phyloP scores from a whole-genome alignment of 805 yeast species.

The Candida namnaoensis region DNA sequence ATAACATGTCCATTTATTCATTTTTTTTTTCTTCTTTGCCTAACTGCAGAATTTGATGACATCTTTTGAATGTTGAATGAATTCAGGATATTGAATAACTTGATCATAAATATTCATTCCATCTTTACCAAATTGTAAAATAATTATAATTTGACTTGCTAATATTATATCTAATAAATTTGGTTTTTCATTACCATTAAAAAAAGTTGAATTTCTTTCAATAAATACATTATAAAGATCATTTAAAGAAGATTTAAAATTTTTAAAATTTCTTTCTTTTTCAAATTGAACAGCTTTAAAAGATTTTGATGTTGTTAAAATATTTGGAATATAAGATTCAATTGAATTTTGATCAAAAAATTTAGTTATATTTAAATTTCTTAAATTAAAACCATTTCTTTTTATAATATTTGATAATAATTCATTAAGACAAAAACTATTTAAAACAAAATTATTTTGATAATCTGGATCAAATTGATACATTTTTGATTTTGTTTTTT shows the following conservation, averaged over 20 bases:
- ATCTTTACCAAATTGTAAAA: constrained; percentile 10
- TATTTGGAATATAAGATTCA: constrained; percentile 1
- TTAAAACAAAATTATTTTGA: constrained; percentile 1
- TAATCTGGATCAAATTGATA: constrained; percentile 8
- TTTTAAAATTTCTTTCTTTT: constrained; percentile 9
- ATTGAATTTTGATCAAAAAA: constrained; percentile 2
- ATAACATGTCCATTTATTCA: no score
- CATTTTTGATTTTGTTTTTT: constrained; percentile 12
- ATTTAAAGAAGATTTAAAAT: constrained; percentile 14
- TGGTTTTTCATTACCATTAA: constrained; percentile 9
- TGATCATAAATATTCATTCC: constrained; percentile 1
- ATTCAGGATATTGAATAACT: constrained; percentile 3
- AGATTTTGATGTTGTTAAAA: constrained; percentile 2
- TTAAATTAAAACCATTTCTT: constrained; percentile 25
- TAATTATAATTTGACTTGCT: constrained; percentile 21
- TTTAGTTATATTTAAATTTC: constrained; percentile 25
- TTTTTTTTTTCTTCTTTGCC: no score
- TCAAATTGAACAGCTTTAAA: constrained; percentile 8
- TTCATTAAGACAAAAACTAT: constrained; percentile 4
- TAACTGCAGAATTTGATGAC: constrained; percentile 4
- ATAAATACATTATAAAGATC: constrained; percentile 15
- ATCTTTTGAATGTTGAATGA: constrained; percentile 10
- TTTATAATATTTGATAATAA: constrained; percentile 14
- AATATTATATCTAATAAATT: constrained; percentile 22
- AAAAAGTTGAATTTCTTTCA: constrained; percentile 8